phyloP scores from a whole-genome alignment of 2,329 filamentous ascomycete species.

The Ambrosiella beaveri region DNA sequence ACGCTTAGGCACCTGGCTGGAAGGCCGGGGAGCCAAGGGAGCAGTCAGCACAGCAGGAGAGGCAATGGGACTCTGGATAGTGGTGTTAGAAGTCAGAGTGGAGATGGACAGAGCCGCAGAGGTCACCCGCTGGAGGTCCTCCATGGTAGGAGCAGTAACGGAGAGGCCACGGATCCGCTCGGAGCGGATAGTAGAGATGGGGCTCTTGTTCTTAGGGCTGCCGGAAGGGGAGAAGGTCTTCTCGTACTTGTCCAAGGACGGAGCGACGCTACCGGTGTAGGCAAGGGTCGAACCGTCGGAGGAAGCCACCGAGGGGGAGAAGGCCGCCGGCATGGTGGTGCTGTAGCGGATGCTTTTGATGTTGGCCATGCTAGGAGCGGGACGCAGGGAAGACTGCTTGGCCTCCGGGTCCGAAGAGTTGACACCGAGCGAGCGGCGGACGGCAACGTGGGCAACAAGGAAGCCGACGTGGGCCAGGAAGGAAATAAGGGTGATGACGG shows the following conservation, averaged over 20 bases:
- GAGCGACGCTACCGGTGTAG: not conserved
- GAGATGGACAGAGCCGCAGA: conserved; percentile 11
- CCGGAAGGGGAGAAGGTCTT: conserved; percentile 6
- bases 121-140: conserved; percentile 10
- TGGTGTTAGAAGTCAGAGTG: conserved; percentile 3
- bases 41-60: conserved; percentile 6
- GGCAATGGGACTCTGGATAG: conserved; percentile 9
- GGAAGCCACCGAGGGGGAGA: conserved; percentile 1
- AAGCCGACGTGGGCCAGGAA: conserved; percentile 10
- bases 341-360: conserved; percentile 12
- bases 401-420: conserved; percentile 7
- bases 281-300: conserved; percentile 2
- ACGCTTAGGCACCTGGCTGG: conserved; percentile 10
- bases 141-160: not conserved
- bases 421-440: conserved; percentile 1
- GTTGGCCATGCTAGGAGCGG: not conserved
- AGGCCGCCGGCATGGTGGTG: conserved; percentile 8
- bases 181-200: conserved; percentile 6
- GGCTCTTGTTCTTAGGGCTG: conserved; percentile 7
- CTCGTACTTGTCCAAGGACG: conserved; percentile 9
- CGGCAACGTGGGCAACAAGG: conserved; percentile 4
- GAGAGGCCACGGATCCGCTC: not conserved
- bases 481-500: conserved; percentile 6
- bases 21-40: conserved; percentile 11
- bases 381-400: not conserved